These are phyloP conservation scores for Sphagnurus paluster DNA, from an alignment of 1,284 basidiomycete species.

Conservation along the genomic window DNA sequence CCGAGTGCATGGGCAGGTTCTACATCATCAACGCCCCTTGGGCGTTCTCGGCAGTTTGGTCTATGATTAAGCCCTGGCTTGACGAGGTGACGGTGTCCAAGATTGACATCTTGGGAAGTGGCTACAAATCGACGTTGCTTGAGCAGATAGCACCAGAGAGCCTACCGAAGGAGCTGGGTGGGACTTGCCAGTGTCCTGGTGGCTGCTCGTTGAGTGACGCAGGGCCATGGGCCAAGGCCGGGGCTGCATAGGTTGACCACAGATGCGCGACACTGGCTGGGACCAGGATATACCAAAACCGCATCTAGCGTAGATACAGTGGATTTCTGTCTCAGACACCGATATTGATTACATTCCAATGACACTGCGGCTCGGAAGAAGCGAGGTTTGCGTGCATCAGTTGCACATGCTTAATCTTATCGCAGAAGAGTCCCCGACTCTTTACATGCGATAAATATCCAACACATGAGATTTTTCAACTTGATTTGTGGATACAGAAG, in stretches of 20 bases:
- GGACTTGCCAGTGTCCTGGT: conserved; percentile 74
- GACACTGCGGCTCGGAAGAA: too few relatives aligned
- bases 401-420: neutral
- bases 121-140: conserved; percentile 69
- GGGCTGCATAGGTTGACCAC: neutral
- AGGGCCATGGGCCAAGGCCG: conserved; percentile 81
- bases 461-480: too few relatives aligned
- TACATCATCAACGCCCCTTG: conserved; percentile 96
- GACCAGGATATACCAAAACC: neutral
- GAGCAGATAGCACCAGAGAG: conserved; percentile 84
- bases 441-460: too few relatives aligned
- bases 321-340: neutral
- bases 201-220: conserved; percentile 90
- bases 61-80: conserved; percentile 89
- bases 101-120: conserved; percentile 79
- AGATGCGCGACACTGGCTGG: neutral
- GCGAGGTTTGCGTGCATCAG: neutral
- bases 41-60: conserved; percentile 90
- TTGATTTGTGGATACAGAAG: too few relatives aligned
- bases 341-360: neutral
- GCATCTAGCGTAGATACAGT: neutral
- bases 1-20: conserved; percentile 97
- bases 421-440: too few relatives aligned
- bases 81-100: conserved; percentile 94
- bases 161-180: conserved; percentile 86